A percentile compares a stretch with the other conserved stretches of the same genome.
phyloP scores from a whole-genome alignment of 1,139 yeast species.

The Pichia sp. region DNA sequence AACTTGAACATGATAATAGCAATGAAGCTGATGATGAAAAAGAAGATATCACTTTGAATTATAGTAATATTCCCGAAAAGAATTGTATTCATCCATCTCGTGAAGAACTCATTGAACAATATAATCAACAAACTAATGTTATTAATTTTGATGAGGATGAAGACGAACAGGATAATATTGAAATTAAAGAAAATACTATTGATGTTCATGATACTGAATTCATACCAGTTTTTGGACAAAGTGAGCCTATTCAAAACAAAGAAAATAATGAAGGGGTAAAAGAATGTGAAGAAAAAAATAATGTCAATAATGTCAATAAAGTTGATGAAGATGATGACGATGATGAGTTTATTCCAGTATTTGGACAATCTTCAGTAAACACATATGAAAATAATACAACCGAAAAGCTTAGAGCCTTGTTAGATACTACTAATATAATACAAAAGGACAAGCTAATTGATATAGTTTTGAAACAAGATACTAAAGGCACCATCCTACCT shows the following conservation, averaged over 20 bases:
- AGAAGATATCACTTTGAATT: slow-evolving; percentile 11
- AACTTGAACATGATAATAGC: slow-evolving; percentile 18
- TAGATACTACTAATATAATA: slow-evolving; percentile 34
- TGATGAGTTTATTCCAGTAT: slow-evolving; percentile 21
- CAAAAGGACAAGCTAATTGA: slow-evolving; percentile 28
- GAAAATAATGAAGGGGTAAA: background rate
- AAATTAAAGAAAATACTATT: slow-evolving; percentile 5
- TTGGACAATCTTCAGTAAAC: slow-evolving; percentile 31
- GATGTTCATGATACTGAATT: slow-evolving; percentile 37
- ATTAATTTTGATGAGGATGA: slow-evolving; percentile 6
- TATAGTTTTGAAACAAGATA: slow-evolving; percentile 24
- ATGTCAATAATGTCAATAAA: too few species aligned
- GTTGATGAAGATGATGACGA: slow-evolving; percentile 15
- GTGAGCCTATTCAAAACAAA: background rate
- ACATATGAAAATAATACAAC: slow-evolving; percentile 56
- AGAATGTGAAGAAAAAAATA: slow-evolving; percentile 3
- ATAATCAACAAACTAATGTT: slow-evolving; percentile 11
- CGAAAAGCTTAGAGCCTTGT: slow-evolving; percentile 56
- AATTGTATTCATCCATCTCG: slow-evolving; percentile 17
- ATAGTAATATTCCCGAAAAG: slow-evolving; percentile 14
- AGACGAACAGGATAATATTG: slow-evolving; percentile 12
- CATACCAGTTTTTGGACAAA: slow-evolving; percentile 44
- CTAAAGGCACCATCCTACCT: background rate
- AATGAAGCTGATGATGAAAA: slow-evolving; percentile 15
- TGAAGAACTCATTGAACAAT: slow-evolving; percentile 26